These are phyloP conservation scores for Saccharomycopsis sp. DNA, from an alignment of 805 yeast species.

Conservation along the genomic window DNA sequence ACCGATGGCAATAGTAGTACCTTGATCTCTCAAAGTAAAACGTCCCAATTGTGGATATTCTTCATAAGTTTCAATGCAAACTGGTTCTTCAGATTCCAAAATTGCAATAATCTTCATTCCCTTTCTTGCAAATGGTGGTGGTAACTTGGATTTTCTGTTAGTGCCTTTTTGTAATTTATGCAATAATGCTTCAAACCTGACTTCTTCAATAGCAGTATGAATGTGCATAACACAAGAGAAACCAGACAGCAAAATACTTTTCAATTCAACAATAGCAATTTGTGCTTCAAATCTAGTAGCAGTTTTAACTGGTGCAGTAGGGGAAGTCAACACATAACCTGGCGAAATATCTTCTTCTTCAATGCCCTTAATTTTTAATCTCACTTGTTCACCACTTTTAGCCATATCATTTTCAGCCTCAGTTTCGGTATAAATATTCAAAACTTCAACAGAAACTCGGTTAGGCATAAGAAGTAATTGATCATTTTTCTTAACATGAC, in stretches of 20 bases:
- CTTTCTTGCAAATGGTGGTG: conserved; percentile 97
- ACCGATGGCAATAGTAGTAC: conserved; percentile 97
- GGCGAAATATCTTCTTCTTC: conserved; percentile 94
- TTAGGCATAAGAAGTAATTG: conserved; percentile 88
- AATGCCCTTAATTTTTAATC: conserved; percentile 86
- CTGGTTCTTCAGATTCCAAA: conserved; percentile 77
- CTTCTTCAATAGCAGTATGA: conserved; percentile 98
- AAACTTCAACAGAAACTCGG: conserved; percentile 73
- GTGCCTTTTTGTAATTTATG: conserved; percentile 96
- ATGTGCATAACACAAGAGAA: conserved; percentile 98
- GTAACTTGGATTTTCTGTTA: conserved; percentile 90
- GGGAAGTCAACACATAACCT: conserved; percentile 87
- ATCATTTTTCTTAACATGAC: conserved; percentile 77
- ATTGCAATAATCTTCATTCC: conserved; percentile 98
- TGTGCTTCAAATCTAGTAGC: conserved; percentile 92
- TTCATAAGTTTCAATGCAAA: conserved; percentile 87
- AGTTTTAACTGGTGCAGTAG: conserved; percentile 82
- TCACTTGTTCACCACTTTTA: conserved; percentile 94
- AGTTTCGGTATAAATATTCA: conserved; percentile 86
- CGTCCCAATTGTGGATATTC: conserved; percentile 96
- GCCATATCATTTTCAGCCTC: conserved; percentile 91
- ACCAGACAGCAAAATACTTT: conserved; percentile 90
- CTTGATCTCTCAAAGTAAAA: conserved; percentile 97
- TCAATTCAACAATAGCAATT: conserved; percentile 93
- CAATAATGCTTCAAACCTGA: conserved; percentile 67